Conservation (phyloP, 2,329 filamentous ascomycete genomes). For the Parastagonospora nodorum region DNA sequence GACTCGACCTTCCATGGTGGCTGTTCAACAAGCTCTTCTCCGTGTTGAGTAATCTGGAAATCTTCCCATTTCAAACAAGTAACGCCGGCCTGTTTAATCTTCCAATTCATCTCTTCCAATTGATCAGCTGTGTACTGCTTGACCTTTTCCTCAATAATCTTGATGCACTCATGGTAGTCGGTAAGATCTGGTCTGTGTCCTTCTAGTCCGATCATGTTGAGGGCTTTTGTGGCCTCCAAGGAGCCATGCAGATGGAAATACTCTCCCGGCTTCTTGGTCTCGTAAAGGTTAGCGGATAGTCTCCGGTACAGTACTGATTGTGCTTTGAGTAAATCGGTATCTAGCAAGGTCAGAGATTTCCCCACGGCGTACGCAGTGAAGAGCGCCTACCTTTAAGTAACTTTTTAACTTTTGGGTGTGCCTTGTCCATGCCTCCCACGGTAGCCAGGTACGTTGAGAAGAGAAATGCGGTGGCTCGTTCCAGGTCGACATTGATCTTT, state of each 20-base stretch:
- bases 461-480: slow-evolving; percentile 60
- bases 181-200: slow-evolving; percentile 65
- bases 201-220: slow-evolving; percentile 72
- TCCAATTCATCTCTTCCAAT: slow-evolving; percentile 49
- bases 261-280: slow-evolving; percentile 67
- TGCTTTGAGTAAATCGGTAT: slow-evolving; percentile 72
- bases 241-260: slow-evolving; percentile 80
- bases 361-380: slow-evolving; percentile 1
- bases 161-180: slow-evolving; percentile 48
- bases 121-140: slow-evolving; percentile 46
- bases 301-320: slow-evolving; percentile 74
- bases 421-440: slow-evolving; percentile 56
- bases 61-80: slow-evolving; percentile 50
- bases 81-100: slow-evolving; percentile 50
- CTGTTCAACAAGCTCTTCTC: slow-evolving; percentile 46
- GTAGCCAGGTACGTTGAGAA: slow-evolving; percentile 64
- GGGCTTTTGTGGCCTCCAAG: slow-evolving; percentile 70
- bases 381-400: slow-evolving; percentile 48
- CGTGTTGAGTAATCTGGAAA: slow-evolving; percentile 47
- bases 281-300: slow-evolving; percentile 74
- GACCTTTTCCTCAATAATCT: slow-evolving; percentile 50
- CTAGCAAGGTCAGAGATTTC: slow-evolving; percentile 48
- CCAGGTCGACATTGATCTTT: slow-evolving; percentile 58
- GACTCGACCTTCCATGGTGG: slow-evolving; percentile 56
- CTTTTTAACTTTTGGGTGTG: slow-evolving; percentile 52